A percentile compares a stretch with the other conserved stretches of the same genome.
These are phyloP conservation scores for Tulasnella sp. DNA, from an alignment of 768 basidiomycete genomes.

Conservation along the genomic window DNA sequence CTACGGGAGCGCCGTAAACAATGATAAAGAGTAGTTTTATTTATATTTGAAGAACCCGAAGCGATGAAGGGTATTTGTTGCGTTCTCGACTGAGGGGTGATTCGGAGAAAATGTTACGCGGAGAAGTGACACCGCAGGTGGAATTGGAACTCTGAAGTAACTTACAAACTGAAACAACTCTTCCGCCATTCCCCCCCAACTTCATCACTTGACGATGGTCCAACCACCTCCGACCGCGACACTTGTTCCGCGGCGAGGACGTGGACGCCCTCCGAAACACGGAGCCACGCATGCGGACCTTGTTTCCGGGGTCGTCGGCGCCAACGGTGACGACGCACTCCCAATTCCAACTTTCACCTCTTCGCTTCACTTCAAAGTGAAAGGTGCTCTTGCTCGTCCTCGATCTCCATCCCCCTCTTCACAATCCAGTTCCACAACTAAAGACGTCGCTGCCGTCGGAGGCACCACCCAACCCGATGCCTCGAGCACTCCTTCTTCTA, in stretches of 20 bases:
- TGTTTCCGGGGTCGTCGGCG: not conserved
- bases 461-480: too few relatives aligned
- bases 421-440: constrained; percentile 1
- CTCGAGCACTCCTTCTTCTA: too few relatives aligned
- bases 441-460: constrained; percentile 3
- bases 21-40: too few relatives aligned
- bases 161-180: too few relatives aligned
- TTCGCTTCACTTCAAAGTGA: constrained; percentile 63
- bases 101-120: too few relatives aligned
- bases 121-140: too few relatives aligned
- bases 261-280: constrained; percentile 13
- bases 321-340: not conserved
- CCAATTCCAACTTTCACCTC: constrained; percentile 36
- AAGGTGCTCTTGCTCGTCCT: constrained; percentile 32
- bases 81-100: too few relatives aligned
- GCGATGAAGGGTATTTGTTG: too few relatives aligned
- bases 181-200: not conserved
- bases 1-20: too few relatives aligned
- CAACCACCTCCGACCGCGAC: constrained; percentile 9
- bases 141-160: too few relatives aligned
- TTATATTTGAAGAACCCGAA: too few relatives aligned
- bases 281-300: constrained; percentile 1
- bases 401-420: not conserved
- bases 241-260: constrained; percentile 1
- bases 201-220: constrained; percentile 9